Evolutionary conservation across 257 asterid species (phyloP).

Genomic region (Haberlea rhodopensis): DNA sequence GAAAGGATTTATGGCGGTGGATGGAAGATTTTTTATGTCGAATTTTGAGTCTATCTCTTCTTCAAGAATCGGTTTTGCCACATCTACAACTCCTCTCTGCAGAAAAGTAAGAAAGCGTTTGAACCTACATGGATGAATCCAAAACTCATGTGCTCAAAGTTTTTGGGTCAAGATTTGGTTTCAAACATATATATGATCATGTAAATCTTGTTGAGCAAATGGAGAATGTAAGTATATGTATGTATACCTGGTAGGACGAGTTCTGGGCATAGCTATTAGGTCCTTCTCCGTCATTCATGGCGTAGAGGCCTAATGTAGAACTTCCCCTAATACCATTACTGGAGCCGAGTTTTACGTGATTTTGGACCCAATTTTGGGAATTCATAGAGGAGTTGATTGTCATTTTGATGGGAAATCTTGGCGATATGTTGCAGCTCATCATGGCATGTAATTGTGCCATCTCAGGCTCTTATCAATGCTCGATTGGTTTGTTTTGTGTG

Average conservation of each 20-base stretch:
- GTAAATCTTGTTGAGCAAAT: background rate
- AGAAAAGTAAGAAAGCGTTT: conserved; percentile 4
- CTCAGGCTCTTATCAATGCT: background rate
- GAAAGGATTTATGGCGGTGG: conserved; percentile 14
- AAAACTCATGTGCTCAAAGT: too few relatives aligned
- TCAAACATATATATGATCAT: too few relatives aligned
- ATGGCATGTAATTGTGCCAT: conserved; percentile 31
- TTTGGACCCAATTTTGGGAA: conserved; percentile 8
- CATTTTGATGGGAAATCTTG: conserved; percentile 14
- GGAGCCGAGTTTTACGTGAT: conserved; percentile 12
- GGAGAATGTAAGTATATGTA: too few relatives aligned
- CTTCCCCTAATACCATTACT: conserved; percentile 20
- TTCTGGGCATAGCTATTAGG: conserved; percentile 40
- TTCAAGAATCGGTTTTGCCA: conserved; percentile 29
- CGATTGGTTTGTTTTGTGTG: background rate
- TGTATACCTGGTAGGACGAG: conserved; percentile 45
- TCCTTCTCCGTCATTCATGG: conserved; percentile 47
- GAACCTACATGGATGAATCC: background rate
- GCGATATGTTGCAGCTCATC: conserved; percentile 14
- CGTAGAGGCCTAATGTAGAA: conserved; percentile 27
- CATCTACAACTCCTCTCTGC: conserved; percentile 39
- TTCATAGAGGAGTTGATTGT: conserved; percentile 10
- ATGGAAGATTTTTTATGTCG: conserved; percentile 15
- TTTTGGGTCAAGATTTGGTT: too few relatives aligned
- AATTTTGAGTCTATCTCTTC: conserved; percentile 32